Evolutionary conservation across 768 basidiomycete species (phyloP).

Genomic region (Termitomyces heimii): DNA sequence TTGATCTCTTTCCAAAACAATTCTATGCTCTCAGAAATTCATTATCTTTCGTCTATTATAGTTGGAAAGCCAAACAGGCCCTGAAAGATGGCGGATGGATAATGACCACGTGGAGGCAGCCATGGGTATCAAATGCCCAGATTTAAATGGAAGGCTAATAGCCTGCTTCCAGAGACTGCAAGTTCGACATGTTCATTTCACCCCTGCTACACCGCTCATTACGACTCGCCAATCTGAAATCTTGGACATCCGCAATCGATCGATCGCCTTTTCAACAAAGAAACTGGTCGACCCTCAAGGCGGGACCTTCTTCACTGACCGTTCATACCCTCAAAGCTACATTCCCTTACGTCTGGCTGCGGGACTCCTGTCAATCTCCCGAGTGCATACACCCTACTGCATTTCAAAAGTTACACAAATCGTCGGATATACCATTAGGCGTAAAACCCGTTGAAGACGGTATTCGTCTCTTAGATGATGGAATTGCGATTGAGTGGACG

Average conservation of each 20-base stretch:
- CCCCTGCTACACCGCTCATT: neutral
- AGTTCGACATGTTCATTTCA: neutral
- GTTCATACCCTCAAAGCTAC: conserved; percentile 34
- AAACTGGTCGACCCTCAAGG: conserved; percentile 18
- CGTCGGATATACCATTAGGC: conserved; percentile 56
- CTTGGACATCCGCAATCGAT: neutral
- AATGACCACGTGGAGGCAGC: too few species aligned
- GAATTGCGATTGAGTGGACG: conserved; percentile 49
- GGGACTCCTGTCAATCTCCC: conserved; percentile 73
- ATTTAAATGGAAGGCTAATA: too few species aligned
- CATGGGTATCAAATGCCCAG: too few species aligned
- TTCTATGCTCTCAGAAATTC: too few species aligned
- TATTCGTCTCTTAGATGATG: conserved; percentile 34
- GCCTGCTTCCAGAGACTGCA: too few species aligned
- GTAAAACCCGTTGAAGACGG: conserved; percentile 38
- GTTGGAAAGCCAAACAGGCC: too few species aligned
- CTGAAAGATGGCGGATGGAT: too few species aligned
- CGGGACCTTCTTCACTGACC: conserved; percentile 21
- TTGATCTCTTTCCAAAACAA: too few species aligned
- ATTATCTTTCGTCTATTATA: too few species aligned
- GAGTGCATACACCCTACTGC: conserved; percentile 74
- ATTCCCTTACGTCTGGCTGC: conserved; percentile 73
- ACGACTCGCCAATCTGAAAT: neutral
- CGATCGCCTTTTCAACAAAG: neutral
- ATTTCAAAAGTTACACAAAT: conserved; percentile 67